Evolutionary conservation across 306 rosid species (phyloP), one percentile per base, ranked within the genome.

Genomic region (Begonia peltatifolia): DNA sequence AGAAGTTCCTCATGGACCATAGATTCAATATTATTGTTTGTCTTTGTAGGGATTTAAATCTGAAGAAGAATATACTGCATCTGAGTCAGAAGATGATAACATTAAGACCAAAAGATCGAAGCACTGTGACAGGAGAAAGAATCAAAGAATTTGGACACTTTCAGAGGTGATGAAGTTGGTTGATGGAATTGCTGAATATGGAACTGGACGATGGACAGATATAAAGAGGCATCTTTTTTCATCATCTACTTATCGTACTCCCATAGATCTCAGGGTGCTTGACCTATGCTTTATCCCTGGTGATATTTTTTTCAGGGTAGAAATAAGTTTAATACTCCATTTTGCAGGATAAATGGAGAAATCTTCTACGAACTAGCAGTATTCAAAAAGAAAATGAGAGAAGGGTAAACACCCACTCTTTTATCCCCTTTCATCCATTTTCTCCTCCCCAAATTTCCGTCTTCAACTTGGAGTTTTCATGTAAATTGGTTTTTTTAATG

Each of bases 281-380:
- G 2, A 4, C 67, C 14, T 10, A 30, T 59, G 63, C 71, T 53
- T 63, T 62, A 16, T 58, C 54, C 38, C 38, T 30, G 7, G 38
- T 30, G 38, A 30, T 30, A 30, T 30, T 5, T 30, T 30, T 30
- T 30, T 30, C 38, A 30, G 6, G 8, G 38, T 30, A 30, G 9
- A 30, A 30, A 30, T 7, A 30, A 30, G 38, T 7, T 30, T 30
- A 30, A 62, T 64, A 22, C 49, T 55, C 54, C 50, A 30, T 51
- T 59, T 50, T 66, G 68, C 89, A 92, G 99, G 99, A 92, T 74
- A 92, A 90, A 75, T 92, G 99, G 96, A 75, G 99, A 52, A 90
- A 90, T 77, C 95, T 86, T 59, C 52, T 86, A 44, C 64, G 77
- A 62, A 77, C 82, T 50, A 68, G 99, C 72, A 66, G 77, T 58